Base-by-base conservation (phyloP, 495 filamentous ascomycete genomes). In the Penicillium alfredii region DNA sequence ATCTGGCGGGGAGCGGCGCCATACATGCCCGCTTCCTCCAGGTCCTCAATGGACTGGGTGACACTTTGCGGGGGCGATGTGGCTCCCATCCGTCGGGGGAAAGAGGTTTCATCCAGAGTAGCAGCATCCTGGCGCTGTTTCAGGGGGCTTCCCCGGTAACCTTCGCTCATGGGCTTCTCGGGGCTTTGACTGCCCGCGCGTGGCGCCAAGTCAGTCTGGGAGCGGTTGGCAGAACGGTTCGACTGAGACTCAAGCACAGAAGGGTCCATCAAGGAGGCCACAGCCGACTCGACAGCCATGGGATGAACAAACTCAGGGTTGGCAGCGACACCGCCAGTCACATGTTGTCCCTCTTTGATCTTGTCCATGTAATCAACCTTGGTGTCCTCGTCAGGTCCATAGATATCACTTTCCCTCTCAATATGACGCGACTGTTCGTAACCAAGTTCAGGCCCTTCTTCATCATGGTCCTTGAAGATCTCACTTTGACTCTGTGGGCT, bases 251-350 rank as follows among this genome's bases (percentile, higher is more conserved):
- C 63, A 17, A 70, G 42, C n/a, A 80, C 70, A 2, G 88, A 90
- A 6, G 81, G 82, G 21, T 93, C 84, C 30, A 87, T 74, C 6
- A 96, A 69, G 6, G 87, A 93, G 8, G 88, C 89, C 21, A 94
- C 88, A 14, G 81, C 82, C 20, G 88, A 94, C 58, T 94, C 87
- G 4, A 90, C 81, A 5, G 71, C 82, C n/a, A 72, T 39, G 3
- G 80, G 81, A 32, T 84, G 78, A 2, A 88, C 72, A 51, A 84
- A 84, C 32, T 83, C 69, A 11, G 87, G 82, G 43, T 87, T 93
- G 11, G 80, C 75, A 20, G 73, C 82, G 16, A 82, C 58, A 3
- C 74, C 75, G 28, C 74, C 73, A 1, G 47, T 47, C 13, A 94
- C 77, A 31, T 81, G 73, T 42, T 84, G 82, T 12, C 77, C 82